Evolutionary conservation across 1,284 basidiomycete genomes (phyloP).

Genomic region (Boletellus dicymbophilus): DNA sequence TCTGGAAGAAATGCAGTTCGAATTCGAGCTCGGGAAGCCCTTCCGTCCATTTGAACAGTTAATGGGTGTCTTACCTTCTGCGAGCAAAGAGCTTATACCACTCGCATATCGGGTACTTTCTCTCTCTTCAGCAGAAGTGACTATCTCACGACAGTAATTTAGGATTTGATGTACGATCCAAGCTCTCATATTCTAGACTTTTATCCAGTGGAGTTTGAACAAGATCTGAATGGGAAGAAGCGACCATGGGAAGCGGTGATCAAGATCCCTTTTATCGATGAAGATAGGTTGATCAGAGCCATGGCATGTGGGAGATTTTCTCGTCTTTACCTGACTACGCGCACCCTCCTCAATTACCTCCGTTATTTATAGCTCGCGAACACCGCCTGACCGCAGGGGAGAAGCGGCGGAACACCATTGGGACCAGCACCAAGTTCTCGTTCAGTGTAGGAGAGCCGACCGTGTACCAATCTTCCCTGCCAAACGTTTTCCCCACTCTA

Average conservation of each 20-base stretch:
- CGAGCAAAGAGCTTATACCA: slow-evolving; percentile 75
- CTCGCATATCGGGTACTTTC: slow-evolving; percentile 72
- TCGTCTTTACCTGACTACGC: slow-evolving; percentile 24
- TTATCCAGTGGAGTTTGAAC: slow-evolving; percentile 90
- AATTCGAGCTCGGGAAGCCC: slow-evolving; percentile 79
- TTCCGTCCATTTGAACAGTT: slow-evolving; percentile 98
- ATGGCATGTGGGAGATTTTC: slow-evolving; percentile 59
- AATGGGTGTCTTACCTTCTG: slow-evolving; percentile 96
- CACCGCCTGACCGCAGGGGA: slow-evolving; percentile 82
- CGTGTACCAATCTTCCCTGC: slow-evolving; percentile 86
- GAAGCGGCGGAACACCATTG: slow-evolving; percentile 74
- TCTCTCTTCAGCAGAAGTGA: neutral
- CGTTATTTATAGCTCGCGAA: slow-evolving; percentile 59
- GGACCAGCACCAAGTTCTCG: slow-evolving; percentile 79
- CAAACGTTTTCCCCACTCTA: slow-evolving; percentile 95
- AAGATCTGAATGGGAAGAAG: slow-evolving; percentile 99
- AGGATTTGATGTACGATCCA: slow-evolving; percentile 84
- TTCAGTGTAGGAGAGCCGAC: slow-evolving; percentile 69
- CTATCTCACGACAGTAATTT: slow-evolving; percentile 58
- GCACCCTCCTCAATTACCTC: too few species aligned
- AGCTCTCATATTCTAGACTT: slow-evolving; percentile 96
- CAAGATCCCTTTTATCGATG: slow-evolving; percentile 94
- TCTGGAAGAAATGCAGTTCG: slow-evolving; percentile 78
- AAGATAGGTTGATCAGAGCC: slow-evolving; percentile 79
- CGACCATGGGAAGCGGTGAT: slow-evolving; percentile 99